Base-by-base conservation (phyloP, 2,329 filamentous ascomycete species). In the Colletotrichum cuscutae region DNA sequence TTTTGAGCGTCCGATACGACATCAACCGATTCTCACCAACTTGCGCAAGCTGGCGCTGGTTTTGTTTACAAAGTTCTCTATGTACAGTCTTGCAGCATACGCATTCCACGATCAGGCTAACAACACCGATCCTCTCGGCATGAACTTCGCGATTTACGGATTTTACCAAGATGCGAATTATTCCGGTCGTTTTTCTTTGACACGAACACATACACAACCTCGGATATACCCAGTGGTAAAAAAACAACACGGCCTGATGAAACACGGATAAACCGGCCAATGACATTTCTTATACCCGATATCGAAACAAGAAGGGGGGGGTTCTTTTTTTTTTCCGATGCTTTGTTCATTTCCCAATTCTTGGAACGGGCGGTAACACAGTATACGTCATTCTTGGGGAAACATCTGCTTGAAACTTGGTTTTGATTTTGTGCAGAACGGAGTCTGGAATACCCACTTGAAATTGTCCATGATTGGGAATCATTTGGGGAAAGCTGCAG, bases 341-440 rank as follows among this genome's bases (percentile, higher is more conserved):
- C 53, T 56, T 24, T 19, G 15, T 42, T 42, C 15, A 12, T 32
- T 62, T 37, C n/a, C 15, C 15, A 32, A 46, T 12, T 52, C 35
- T 52, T 53, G 26, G 52, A 42, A 59, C 32, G 59, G 70, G 54
- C 53, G 65, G 70, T 46, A 64, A 24, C 58, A 73, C 66, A 73
- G 71, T 42, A 73, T 56, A 71, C 66, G 59, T 52, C 46, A 37
- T 37, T 52, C 56, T 59, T 57, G 22, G 42, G 42, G 42, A 19
- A 42, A 42, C 8, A 19, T 49, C 19, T 11, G 15, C 3, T 19
- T 37, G 11, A 13, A 5, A 19, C 26, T 26, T 28, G 13, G 6
- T 28, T 54, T 7, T 37, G 28, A 46, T 32, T 19, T 35, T 7
- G 30, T 5, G 19, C n/a, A 28, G 9, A 35, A 7, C n/a, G 60